Conservation (phyloP, 768 basidiomycete genomes). For the Symmetrospora coprosmae region DNA sequence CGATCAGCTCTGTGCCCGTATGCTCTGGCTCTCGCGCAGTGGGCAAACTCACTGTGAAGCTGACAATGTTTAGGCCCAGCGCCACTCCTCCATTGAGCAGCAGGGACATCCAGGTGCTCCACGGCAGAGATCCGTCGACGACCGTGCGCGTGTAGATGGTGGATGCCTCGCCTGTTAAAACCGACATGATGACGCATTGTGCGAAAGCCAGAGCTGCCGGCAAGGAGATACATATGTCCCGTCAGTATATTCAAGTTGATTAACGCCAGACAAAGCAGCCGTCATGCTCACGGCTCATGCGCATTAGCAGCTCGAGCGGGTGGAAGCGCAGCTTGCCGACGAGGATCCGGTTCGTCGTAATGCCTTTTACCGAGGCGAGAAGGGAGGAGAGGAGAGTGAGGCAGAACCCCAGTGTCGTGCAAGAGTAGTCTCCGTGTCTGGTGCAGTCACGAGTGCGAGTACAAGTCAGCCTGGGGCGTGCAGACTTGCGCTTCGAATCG, state of each 20-base stretch:
- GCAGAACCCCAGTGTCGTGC: constrained; percentile 65
- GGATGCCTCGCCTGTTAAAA: constrained; percentile 61
- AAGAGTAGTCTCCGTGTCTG: constrained; percentile 91
- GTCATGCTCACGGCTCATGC: constrained; percentile 43
- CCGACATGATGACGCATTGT: constrained; percentile 65
- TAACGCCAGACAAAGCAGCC: neutral
- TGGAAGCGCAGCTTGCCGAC: constrained; percentile 43
- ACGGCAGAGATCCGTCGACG: constrained; percentile 40
- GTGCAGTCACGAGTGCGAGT: neutral
- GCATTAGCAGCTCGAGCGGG: constrained; percentile 71
- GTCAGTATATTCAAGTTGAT: neutral
- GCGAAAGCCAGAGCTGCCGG: constrained; percentile 78
- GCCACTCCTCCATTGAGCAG: constrained; percentile 70
- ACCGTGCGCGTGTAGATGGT: constrained; percentile 43
- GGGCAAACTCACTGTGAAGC: constrained; percentile 47
- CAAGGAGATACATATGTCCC: neutral
- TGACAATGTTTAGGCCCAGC: constrained; percentile 82
- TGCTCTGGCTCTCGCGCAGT: neutral
- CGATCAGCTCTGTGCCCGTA: no score
- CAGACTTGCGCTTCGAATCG: neutral
- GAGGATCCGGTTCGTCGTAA: constrained; percentile 61
- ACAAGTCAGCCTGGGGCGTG: neutral
- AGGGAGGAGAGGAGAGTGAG: constrained; percentile 80
- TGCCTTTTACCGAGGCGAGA: constrained; percentile 83
- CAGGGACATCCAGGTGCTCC: constrained; percentile 46